Evolutionary conservation across 306 rosid species (phyloP).

Genomic region (Urtica urens): DNA sequence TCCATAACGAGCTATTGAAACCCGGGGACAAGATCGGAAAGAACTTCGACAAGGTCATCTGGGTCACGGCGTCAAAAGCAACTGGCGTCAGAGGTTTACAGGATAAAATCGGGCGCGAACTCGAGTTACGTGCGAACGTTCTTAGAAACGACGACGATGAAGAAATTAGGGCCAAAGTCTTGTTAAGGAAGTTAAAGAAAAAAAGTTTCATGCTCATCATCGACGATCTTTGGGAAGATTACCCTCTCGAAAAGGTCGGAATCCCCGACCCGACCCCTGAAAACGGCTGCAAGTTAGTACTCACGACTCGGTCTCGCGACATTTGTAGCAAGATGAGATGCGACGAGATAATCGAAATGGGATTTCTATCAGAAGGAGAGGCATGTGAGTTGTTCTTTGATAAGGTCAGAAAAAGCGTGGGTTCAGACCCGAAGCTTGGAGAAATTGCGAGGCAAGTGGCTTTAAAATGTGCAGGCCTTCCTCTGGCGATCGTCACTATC

Average conservation of each 20-base stretch:
- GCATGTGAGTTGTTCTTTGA: conserved; percentile 9
- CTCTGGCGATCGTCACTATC: conserved; percentile 10
- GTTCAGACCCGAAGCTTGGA: neutral
- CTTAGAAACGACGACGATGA: neutral
- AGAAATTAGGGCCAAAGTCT: neutral
- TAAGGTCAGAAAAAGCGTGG: neutral
- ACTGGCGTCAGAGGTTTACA: neutral
- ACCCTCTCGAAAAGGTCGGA: neutral
- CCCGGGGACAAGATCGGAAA: no score
- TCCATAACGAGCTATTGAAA: neutral
- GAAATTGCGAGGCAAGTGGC: neutral
- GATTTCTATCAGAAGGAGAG: conserved; percentile 12
- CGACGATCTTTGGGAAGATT: conserved; percentile 8
- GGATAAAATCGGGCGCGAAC: neutral
- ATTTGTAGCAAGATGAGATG: conserved; percentile 9
- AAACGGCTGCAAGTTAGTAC: conserved; percentile 9
- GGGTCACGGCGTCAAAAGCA: conserved; percentile 11
- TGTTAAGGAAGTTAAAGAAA: neutral
- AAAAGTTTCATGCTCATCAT: neutral
- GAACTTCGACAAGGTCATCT: conserved; percentile 5
- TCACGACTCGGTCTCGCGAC: neutral
- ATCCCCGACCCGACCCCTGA: conserved; percentile 7
- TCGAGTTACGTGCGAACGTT: neutral
- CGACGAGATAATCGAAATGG: neutral
- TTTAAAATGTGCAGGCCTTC: conserved; percentile 10